Evolutionary conservation across 306 rosid species (phyloP), one percentile per base, ranked within the genome.

Genomic region (Lithocarpus polystachyus): DNA sequence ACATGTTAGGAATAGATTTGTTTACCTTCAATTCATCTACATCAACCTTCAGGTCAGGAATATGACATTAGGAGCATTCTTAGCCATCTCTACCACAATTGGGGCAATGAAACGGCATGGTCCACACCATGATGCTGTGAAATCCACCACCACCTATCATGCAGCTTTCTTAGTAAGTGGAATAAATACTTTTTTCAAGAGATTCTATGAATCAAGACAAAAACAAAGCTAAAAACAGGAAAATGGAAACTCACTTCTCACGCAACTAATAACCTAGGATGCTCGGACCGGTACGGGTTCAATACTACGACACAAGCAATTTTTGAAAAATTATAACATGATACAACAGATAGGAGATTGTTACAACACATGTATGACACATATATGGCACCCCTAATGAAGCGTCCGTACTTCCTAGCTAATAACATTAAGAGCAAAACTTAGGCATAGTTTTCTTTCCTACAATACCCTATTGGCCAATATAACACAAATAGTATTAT

Each of bases 111-210:
- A 71, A 15, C 92, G 92, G 89, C 98, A 92, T 1, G 99, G 99
- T 33, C 90, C 91, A 56, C 98, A 95, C 98, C 98, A 95, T 45
- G 93, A 45, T 73, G 99, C 98, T 33, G 98, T 91, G 81, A 92
- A 95, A 82, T 95, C 96, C 85, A 94, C 98, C 84, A 92, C 98
- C 64, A 92, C 73, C 97, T 92, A 71, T 82, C 5, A 56, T 79
- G 29, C 53, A 24, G 4, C 75, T 15, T 59, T 73, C 24, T 11
- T 60, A 37, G 40, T 53, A 53, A 48, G 12, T 6, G 43, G 14
- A 23, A 65, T 65, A 40, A 37, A 6, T 29, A 31, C 15, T 3
- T 15, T 15, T 15, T 65, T 31, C 45, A 31, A 65, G 71, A 65
- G 2, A 65, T 65, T 31, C 6, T 28, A 31, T 6, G 19, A 65